phyloP scores from a whole-genome alignment of 2,329 filamentous ascomycete species.

The Pezicula neosporulosa region DNA sequence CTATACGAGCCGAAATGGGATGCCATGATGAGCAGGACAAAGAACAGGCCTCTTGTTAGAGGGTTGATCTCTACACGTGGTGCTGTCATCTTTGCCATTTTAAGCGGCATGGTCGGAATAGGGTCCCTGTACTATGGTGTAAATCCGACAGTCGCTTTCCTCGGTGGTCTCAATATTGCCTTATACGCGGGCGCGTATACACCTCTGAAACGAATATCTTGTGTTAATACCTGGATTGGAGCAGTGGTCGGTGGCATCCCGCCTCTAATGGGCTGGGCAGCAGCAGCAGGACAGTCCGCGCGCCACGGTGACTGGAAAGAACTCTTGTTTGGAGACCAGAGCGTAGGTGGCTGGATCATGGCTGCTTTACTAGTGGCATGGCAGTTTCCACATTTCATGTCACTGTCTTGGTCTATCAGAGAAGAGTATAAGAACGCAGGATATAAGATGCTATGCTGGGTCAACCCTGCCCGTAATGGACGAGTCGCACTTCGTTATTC shows the following conservation, averaged over 20 bases:
- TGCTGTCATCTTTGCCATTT: conserved; percentile 76
- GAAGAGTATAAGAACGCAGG: conserved; percentile 79
- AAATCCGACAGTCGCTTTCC: conserved; percentile 85
- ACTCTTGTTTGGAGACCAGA: conserved; percentile 67
- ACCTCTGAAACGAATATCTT: conserved; percentile 81
- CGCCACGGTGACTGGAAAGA: conserved; percentile 71
- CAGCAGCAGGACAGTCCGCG: conserved; percentile 84
- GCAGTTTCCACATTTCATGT: conserved; percentile 99
- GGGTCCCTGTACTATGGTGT: conserved; percentile 81
- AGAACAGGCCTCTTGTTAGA: conserved; percentile 84
- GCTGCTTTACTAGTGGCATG: conserved; percentile 84
- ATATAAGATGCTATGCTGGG: conserved; percentile 76
- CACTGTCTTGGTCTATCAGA: conserved; percentile 81
- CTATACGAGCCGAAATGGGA: conserved; percentile 89
- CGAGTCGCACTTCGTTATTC: conserved; percentile 88
- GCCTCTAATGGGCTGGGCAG: conserved; percentile 96
- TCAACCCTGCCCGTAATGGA: conserved; percentile 79
- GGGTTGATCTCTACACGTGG: conserved; percentile 68
- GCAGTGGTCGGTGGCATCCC: conserved; percentile 91
- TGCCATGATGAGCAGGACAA: conserved; percentile 88
- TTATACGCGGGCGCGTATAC: conserved; percentile 94
- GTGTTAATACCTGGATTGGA: conserved; percentile 91
- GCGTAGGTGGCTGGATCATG: conserved; percentile 82
- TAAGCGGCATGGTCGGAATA: conserved; percentile 66
- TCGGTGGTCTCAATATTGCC: conserved; percentile 80